Conservation (phyloP, 2,329 filamentous ascomycete genomes). For the Uncinocarpus reesii region DNA sequence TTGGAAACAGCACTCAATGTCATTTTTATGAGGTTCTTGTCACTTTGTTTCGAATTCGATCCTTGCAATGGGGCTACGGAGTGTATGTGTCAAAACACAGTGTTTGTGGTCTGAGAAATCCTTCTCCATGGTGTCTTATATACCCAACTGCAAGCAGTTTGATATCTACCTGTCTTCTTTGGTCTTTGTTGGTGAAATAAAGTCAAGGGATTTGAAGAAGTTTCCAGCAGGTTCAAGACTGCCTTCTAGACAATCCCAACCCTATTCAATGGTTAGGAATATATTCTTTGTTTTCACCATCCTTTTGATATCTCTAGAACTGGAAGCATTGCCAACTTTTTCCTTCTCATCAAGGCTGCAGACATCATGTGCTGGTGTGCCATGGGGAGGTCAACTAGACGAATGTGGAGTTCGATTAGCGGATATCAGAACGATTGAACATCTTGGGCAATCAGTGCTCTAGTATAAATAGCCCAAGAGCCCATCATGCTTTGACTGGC, state of each 20-base stretch:
- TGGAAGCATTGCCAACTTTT: slow-evolving; percentile 3
- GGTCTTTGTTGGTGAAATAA: slow-evolving; percentile 2
- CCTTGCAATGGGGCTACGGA: not conserved
- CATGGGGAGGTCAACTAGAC: too few species aligned
- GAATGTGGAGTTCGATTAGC: too few species aligned
- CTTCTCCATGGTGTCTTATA: slow-evolving; percentile 4
- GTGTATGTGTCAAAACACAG: slow-evolving; percentile 5
- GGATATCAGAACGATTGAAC: too few species aligned
- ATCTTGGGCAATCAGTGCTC: too few species aligned
- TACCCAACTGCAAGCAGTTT: slow-evolving; percentile 1
- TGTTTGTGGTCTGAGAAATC: slow-evolving; percentile 6
- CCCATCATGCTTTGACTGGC: too few species aligned
- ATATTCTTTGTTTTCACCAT: slow-evolving; percentile 3
- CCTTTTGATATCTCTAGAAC: slow-evolving; percentile 2
- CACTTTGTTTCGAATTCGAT: slow-evolving; percentile 4
- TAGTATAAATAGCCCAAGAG: too few species aligned
- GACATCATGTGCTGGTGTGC: too few species aligned
- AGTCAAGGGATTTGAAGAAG: slow-evolving; percentile 1
- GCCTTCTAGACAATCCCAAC: slow-evolving; percentile 5
- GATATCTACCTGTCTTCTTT: slow-evolving; percentile 1
- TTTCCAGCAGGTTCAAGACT: slow-evolving; percentile 2
- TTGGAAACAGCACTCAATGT: not conserved
- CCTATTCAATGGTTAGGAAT: slow-evolving; percentile 2
- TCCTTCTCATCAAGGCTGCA: slow-evolving; percentile 2
- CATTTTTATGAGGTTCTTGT: slow-evolving; percentile 4